Percentiles rank a stretch among this genome's conserved stretches.
Evolutionary conservation across 2,329 filamentous ascomycete species (phyloP).

Genomic region (Alternaria infectoria): DNA sequence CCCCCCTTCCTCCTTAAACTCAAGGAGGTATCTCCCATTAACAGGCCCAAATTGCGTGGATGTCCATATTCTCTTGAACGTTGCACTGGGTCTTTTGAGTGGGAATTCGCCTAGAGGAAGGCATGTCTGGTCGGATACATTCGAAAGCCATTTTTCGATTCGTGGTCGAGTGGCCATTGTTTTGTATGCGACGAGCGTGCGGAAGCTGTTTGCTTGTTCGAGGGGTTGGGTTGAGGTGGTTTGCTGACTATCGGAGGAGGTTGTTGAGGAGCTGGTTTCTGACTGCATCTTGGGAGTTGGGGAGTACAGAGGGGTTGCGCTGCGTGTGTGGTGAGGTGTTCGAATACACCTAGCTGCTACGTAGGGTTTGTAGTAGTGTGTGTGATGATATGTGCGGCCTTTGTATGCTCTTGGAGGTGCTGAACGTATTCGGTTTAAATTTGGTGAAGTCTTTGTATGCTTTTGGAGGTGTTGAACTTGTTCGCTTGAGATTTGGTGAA

Average conservation of each 20-base stretch:
- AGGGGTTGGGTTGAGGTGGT: not conserved
- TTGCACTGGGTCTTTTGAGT: not conserved
- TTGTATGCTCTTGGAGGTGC: not conserved
- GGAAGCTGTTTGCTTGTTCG: not conserved
- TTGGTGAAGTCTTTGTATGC: not conserved
- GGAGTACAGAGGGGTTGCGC: not conserved
- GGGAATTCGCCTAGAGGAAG: not conserved
- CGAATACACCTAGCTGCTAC: rapidly evolving
- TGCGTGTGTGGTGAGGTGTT: not conserved
- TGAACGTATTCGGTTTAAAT: not conserved
- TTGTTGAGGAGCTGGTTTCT: not conserved
- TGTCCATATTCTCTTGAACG: rapidly evolving
- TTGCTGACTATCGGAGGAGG: not conserved
- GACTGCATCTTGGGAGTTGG: not conserved
- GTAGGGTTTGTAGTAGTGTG: not conserved
- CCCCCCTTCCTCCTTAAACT: not conserved
- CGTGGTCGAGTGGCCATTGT: not conserved
- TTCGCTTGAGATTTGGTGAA: not conserved
- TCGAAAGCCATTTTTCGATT: not conserved
- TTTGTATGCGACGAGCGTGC: not conserved
- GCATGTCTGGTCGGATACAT: not conserved
- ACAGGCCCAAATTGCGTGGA: not conserved
- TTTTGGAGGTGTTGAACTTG: not conserved
- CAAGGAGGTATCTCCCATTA: not conserved
- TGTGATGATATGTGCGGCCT: not conserved